These are phyloP conservation scores for Lepidium sativum DNA, from an alignment of 345 rosid genomes.

Conservation along the genomic window DNA sequence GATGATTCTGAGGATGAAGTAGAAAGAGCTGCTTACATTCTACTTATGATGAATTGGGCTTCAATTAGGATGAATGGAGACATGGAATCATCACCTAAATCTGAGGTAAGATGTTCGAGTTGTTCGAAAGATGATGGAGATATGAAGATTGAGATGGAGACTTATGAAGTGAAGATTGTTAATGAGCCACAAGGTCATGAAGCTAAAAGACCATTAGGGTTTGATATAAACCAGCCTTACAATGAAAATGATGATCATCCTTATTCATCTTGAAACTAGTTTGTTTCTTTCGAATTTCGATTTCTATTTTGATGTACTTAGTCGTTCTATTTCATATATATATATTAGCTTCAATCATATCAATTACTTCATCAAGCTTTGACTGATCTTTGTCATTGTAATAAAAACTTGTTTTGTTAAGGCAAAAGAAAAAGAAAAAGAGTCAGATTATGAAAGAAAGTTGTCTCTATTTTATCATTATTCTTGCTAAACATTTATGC, in stretches of 20 bases:
- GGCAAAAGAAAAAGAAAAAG: too few relatives aligned
- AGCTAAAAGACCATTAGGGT: constrained; percentile 12
- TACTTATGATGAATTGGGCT: constrained; percentile 6
- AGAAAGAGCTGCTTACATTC: constrained; percentile 17
- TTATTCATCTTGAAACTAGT: not conserved
- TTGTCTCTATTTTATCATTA: too few relatives aligned
- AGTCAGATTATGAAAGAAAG: too few relatives aligned
- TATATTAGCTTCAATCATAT: too few relatives aligned
- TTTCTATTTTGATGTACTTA: too few relatives aligned
- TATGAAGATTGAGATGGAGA: constrained; percentile 14
- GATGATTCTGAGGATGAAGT: constrained; percentile 4
- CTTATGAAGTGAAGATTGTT: not conserved
- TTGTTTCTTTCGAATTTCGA: not conserved
- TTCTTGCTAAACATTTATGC: too few relatives aligned
- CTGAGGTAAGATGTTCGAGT: constrained; percentile 14
- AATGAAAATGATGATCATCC: constrained; percentile 4
- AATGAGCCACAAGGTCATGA: not conserved
- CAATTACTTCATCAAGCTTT: too few relatives aligned
- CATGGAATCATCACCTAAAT: not conserved
- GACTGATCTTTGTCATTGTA: too few relatives aligned
- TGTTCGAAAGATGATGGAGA: not conserved
- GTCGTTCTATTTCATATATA: too few relatives aligned
- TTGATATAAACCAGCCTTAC: constrained; percentile 23
- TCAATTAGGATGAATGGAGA: not conserved
- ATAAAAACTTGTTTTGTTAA: too few relatives aligned